Base-by-base conservation (phyloP, 2,329 filamentous ascomycete genomes). In the Cryphonectria carpinicola region DNA sequence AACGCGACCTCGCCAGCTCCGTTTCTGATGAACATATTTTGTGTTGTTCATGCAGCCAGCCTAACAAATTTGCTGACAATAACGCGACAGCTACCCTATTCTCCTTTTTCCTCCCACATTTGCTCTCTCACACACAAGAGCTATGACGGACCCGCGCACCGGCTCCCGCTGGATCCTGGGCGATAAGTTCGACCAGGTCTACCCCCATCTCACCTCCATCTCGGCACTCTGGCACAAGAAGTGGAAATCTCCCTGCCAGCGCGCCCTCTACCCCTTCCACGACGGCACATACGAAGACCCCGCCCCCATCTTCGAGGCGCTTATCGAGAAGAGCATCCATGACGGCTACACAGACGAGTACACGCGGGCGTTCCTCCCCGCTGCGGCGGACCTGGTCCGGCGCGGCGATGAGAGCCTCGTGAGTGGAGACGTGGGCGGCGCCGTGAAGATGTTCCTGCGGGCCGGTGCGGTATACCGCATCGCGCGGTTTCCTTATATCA, bases 231-330 rank as follows among this genome's bases (percentile, higher is more conserved):
- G 92, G 92, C 89, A 93, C 81, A 92, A 89, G 28, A 13, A 93
- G 93, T 74, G 28, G 28, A 32, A 32, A 32, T 32, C 28, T 32
- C 89, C 89, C 7, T 68, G 89, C 90, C 81, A 70, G 86, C 75
- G 13, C n/a, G 56, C 61, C 2, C 61, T 68, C 28, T 68, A 93
- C 90, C 90, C 0, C 0, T 94, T 94, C 84, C 92, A 94, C 83
- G 92, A 94, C 79, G 88, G 89, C 66, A 82, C 84, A 5, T 86
- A 87, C 70, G 84, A 88, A 70, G 92, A 94, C 80, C 94, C 94
- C 77, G 85, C 87, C 3, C 90, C 90, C 28, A 84, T 94, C 41
- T 92, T 93, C 66, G 79, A 86, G 28, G 81, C 87, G 67, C 81
- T 94, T 62, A 87, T 91, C 63, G 79, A 19, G 81, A 82, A 87